These are phyloP conservation scores for Nothophoma quercina DNA, from an alignment of 2,329 filamentous ascomycete genomes.

Conservation along the genomic window DNA sequence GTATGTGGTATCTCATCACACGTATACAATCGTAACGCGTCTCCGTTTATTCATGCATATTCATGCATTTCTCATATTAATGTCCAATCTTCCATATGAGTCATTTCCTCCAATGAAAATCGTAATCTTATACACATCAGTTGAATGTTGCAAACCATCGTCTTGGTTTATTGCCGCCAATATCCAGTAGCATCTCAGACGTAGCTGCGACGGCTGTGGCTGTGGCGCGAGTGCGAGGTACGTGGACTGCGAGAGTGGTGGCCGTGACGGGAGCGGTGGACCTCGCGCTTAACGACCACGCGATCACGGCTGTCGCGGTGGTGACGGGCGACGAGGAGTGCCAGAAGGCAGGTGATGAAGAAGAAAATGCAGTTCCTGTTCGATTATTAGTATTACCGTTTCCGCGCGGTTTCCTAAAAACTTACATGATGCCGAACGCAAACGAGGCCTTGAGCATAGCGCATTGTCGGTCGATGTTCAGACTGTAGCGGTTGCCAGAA, in stretches of 20 bases:
- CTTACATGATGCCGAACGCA: constrained; percentile 86
- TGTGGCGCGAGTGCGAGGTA: constrained; percentile 44
- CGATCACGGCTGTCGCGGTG: constrained; percentile 55
- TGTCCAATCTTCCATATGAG: constrained; percentile 9
- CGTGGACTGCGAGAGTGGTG: constrained; percentile 50
- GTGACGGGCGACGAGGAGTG: constrained; percentile 63
- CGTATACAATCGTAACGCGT: constrained; percentile 3
- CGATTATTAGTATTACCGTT: constrained; percentile 28
- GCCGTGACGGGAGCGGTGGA: constrained; percentile 55
- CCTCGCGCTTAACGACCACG: constrained; percentile 62
- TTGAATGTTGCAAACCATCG: too few relatives aligned
- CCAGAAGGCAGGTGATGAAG: constrained; percentile 59
- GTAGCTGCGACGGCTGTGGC: constrained; percentile 49
- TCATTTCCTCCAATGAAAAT: constrained; percentile 27
- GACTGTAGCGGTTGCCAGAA: constrained; percentile 57
- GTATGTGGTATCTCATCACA: constrained; percentile 10
- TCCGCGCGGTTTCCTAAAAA: background rate
- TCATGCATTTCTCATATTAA: background rate
- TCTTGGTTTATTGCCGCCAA: too few relatives aligned
- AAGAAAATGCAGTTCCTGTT: constrained; percentile 50
- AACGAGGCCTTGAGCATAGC: constrained; percentile 91
- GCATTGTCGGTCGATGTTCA: constrained; percentile 76
- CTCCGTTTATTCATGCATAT: background rate
- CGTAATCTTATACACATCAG: constrained; percentile 13
- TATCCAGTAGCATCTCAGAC: constrained; percentile 27